phyloP scores from a whole-genome alignment of 495 filamentous ascomycete species.

The Hyaloscypha finlandica region DNA sequence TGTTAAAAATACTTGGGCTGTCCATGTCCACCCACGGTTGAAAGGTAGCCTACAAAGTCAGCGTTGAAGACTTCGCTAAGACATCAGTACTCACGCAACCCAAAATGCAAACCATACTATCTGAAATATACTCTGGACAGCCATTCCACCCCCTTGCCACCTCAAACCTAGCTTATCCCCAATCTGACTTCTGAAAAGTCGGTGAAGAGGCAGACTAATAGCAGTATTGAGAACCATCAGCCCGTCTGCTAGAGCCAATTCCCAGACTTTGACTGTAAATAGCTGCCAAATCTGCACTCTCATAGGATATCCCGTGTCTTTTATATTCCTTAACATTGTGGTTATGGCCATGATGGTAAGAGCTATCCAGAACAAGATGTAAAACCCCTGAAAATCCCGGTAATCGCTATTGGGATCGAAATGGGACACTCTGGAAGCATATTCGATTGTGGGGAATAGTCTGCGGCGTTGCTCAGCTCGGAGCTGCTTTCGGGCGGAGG shows the following conservation, averaged over 20 bases:
- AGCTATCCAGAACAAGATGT: slow-evolving; percentile 95
- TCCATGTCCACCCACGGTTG: slow-evolving; percentile 84
- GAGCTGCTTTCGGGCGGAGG: slow-evolving; percentile 79
- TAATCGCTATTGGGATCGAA: slow-evolving; percentile 94
- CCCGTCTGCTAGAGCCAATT: slow-evolving; percentile 79
- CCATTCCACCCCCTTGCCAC: slow-evolving; percentile 76
- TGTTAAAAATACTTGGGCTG: slow-evolving; percentile 91
- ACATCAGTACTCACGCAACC: slow-evolving; percentile 60
- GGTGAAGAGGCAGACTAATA: slow-evolving; percentile 73
- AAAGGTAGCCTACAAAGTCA: slow-evolving; percentile 71
- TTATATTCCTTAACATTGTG: slow-evolving; percentile 85
- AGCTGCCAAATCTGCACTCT: slow-evolving; percentile 82
- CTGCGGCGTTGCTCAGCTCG: slow-evolving; percentile 79
- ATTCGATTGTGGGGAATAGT: slow-evolving; percentile 95
- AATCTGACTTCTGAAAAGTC: slow-evolving; percentile 55
- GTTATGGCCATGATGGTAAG: slow-evolving; percentile 97
- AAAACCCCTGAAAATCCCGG: slow-evolving; percentile 94
- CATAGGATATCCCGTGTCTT: slow-evolving; percentile 87
- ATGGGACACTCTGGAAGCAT: slow-evolving; percentile 89
- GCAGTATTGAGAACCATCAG: slow-evolving; percentile 79
- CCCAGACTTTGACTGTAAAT: slow-evolving; percentile 84
- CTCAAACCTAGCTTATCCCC: slow-evolving; percentile 56
- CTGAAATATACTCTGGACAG: slow-evolving; percentile 82
- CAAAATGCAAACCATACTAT: slow-evolving; percentile 76
- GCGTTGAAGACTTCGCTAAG: slow-evolving; percentile 11